phyloP scores from a whole-genome alignment of 441 rosid genomes.

The Arabidopsis hybrid region DNA sequence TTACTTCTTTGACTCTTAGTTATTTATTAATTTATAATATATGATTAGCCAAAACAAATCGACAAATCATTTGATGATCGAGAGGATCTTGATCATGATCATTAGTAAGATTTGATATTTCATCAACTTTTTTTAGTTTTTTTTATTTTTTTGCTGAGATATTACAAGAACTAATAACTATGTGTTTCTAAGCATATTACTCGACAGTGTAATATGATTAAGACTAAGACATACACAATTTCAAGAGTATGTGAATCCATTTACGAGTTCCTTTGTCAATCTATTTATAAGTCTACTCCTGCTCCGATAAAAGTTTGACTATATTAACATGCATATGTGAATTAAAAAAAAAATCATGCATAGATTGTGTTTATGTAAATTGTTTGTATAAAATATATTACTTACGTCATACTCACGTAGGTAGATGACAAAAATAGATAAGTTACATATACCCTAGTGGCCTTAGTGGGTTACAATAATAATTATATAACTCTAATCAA shows the following conservation, averaged over 20 bases:
- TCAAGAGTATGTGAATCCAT: conserved; percentile 13
- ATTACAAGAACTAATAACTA: not conserved
- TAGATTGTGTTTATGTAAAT: not conserved
- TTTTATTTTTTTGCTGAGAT: no score
- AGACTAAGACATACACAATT: not conserved
- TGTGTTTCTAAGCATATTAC: not conserved
- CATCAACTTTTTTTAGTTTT: not conserved
- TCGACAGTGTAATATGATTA: not conserved
- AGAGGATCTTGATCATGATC: conserved; percentile 33
- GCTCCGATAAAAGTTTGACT: conserved; percentile 19
- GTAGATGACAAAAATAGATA: not conserved
- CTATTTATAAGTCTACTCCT: not conserved
- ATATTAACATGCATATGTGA: conserved; percentile 9
- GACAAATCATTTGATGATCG: conserved; percentile 17
- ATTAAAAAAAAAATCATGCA: not conserved
- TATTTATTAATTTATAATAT: not conserved
- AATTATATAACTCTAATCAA: conserved; percentile 16
- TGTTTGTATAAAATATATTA: not conserved
- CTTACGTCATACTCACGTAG: conserved; percentile 33
- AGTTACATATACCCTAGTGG: conserved; percentile 27
- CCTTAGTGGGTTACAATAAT: conserved; percentile 18
- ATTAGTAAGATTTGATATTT: conserved; percentile 13
- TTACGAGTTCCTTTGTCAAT: not conserved
- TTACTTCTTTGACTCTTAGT: conserved; percentile 2
- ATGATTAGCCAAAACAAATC: conserved; percentile 18